Base-by-base conservation (phyloP, 257 asterid species). In the Solanum boliviense region DNA sequence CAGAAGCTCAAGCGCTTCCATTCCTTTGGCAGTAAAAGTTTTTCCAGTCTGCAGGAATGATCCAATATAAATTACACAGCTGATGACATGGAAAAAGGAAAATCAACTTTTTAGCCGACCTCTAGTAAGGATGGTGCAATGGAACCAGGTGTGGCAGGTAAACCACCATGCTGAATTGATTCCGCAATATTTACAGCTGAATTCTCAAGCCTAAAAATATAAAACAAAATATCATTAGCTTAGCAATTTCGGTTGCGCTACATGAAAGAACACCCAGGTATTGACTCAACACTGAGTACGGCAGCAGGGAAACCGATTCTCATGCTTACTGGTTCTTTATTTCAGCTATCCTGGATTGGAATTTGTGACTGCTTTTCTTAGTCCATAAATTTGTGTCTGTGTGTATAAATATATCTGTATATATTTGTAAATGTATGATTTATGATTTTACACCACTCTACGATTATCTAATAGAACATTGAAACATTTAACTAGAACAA, bases 1-100 rank as follows among this genome's bases (percentile, higher is more conserved):
- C 83, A 97, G 98, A 87, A 92, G 95, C 93, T 96, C 98, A 85
- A 97, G 98, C 90, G 94, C 96, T 88, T 93, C 95, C 95, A 97
- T 92, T 73, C 99, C 98, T 93, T 95, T 97, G 7, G 95, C 93
- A 72, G 98, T 94, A 88, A 96, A 91, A 87, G 96, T 95, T 91
- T 91, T 96, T 88, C 99, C 99, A 44, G 96, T 92, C 99, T 97
- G 93, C 38, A 88, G 65, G 68, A 84, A 88, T 76, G 67, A 20
- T 56, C 67, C 67, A 56, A 20, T 56, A 56, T 56, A 20, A 56
- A 56, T 56, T 56, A 20, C 67, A 56, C 65, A 56, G 4, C 67
- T 85, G 79, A 38, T 52, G 62, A 86, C 88, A 70, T 56, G 67
- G 67, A 20, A 20, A 56, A 56, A 23, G 25, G 73, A 86, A 70